These are phyloP conservation scores for Fusarium sp. DNA, from an alignment of 2,329 filamentous ascomycete species.

Conservation along the genomic window DNA sequence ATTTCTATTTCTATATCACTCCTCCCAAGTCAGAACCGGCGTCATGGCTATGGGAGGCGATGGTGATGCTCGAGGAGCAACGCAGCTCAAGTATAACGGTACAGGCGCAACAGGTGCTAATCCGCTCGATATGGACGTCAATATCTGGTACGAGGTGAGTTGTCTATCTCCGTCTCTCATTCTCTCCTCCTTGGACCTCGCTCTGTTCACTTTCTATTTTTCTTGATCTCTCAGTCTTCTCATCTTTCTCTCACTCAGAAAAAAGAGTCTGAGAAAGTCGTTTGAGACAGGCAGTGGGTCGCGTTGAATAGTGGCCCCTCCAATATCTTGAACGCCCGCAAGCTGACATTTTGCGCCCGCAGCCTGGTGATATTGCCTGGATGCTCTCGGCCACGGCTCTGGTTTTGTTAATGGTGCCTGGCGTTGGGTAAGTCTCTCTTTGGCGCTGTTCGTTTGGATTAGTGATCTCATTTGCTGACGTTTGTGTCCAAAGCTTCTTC, in stretches of 20 bases:
- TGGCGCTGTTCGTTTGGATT: not conserved
- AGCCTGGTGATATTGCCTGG: constrained; percentile 85
- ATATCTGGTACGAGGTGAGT: constrained; percentile 79
- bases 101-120: constrained; percentile 73
- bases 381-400: constrained; percentile 83
- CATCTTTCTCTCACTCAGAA: not conserved
- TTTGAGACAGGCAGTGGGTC: constrained; percentile 21
- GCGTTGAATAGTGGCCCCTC: constrained; percentile 8
- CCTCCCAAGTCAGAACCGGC: constrained; percentile 22
- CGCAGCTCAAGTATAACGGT: constrained; percentile 68
- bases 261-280: not conserved
- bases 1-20: constrained; percentile 32
- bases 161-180: not conserved
- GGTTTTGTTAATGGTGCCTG: constrained; percentile 91
- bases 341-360: constrained; percentile 45
- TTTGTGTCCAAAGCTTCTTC: constrained; percentile 70
- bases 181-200: not conserved
- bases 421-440: constrained; percentile 70
- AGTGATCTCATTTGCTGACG: constrained; percentile 8
- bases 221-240: constrained; percentile 6
- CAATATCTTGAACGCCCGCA: constrained; percentile 31
- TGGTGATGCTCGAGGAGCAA: constrained; percentile 56
- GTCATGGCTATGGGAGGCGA: constrained; percentile 39
- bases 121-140: constrained; percentile 73
- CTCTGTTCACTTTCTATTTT: not conserved